These are phyloP conservation scores for Inga oerstediana DNA, from an alignment of 306 rosid species.

Conservation along the genomic window DNA sequence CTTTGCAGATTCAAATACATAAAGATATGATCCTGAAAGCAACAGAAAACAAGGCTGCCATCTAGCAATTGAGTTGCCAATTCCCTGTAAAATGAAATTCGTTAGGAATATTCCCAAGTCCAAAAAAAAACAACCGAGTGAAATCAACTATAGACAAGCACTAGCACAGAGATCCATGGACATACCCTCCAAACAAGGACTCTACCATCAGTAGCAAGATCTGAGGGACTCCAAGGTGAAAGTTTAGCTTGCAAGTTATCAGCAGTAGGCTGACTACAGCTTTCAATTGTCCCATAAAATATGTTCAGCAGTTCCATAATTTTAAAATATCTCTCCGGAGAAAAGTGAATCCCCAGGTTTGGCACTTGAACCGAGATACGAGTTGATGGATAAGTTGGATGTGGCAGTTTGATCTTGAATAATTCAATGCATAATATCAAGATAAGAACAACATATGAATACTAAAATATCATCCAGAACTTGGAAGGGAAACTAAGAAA, in stretches of 20 bases:
- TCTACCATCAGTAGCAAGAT: constrained; percentile 78
- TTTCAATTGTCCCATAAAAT: constrained; percentile 62
- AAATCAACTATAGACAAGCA: not conserved
- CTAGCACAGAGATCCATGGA: constrained; percentile 22
- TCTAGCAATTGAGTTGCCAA: constrained; percentile 92
- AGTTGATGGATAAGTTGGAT: constrained; percentile 91
- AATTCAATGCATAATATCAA: constrained; percentile 21
- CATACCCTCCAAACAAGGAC: constrained; percentile 90
- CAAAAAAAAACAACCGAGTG: not conserved
- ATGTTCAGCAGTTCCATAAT: constrained; percentile 73
- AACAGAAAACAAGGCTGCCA: constrained; percentile 92
- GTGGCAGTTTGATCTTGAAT: constrained; percentile 85
- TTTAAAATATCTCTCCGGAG: constrained; percentile 75
- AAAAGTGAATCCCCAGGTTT: constrained; percentile 90
- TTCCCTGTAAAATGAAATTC: constrained; percentile 61
- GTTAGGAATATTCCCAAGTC: constrained; percentile 17
- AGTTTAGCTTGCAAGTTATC: constrained; percentile 58
- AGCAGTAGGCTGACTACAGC: constrained; percentile 54
- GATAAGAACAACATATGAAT: constrained; percentile 19
- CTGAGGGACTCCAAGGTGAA: constrained; percentile 69
- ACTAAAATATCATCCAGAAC: constrained; percentile 21
- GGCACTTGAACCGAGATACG: constrained; percentile 92
- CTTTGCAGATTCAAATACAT: constrained; percentile 72
- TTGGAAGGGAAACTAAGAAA: not conserved
- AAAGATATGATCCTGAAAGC: constrained; percentile 77